phyloP scores from a whole-genome alignment of 2,329 filamentous ascomycete genomes.

The Colletotrichum australisinense region DNA sequence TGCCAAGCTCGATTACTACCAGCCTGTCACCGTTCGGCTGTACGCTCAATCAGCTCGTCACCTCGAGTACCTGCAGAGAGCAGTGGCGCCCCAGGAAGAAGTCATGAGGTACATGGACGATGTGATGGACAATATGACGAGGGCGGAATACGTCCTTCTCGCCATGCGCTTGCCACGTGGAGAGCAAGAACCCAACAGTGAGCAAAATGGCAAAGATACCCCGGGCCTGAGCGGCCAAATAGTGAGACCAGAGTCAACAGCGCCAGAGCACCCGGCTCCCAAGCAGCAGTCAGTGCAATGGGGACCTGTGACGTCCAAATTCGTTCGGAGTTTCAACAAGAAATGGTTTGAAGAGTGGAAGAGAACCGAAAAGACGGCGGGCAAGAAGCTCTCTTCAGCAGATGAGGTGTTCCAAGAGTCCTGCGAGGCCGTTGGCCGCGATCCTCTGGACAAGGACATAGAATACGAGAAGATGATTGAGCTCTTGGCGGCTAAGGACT shows the following conservation, averaged over 20 bases:
- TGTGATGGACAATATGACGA: conserved; percentile 76
- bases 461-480: conserved; percentile 37
- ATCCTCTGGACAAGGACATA: conserved; percentile 34
- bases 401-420: conserved; percentile 25
- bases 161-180: conserved; percentile 73
- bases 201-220: conserved; percentile 36
- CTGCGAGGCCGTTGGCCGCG: conserved; percentile 24
- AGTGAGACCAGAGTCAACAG: background rate
- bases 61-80: conserved; percentile 69
- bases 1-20: conserved; percentile 77
- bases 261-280: conserved; percentile 14
- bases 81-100: conserved; percentile 72
- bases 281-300: conserved; percentile 34
- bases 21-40: conserved; percentile 76
- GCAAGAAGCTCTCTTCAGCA: background rate
- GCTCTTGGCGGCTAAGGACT: conserved; percentile 30
- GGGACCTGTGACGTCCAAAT: conserved; percentile 28
- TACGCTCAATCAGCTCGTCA: conserved; percentile 65
- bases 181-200: conserved; percentile 47
- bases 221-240: background rate
- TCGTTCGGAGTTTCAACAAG: conserved; percentile 33
- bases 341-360: conserved; percentile 35
- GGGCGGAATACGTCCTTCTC: conserved; percentile 74
- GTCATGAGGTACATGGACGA: conserved; percentile 77
- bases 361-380: conserved; percentile 20